Evolutionary conservation across 116 monocot genomes (phyloP), one percentile per base, ranked within the genome.

Genomic region (Posidonia oceanica): DNA sequence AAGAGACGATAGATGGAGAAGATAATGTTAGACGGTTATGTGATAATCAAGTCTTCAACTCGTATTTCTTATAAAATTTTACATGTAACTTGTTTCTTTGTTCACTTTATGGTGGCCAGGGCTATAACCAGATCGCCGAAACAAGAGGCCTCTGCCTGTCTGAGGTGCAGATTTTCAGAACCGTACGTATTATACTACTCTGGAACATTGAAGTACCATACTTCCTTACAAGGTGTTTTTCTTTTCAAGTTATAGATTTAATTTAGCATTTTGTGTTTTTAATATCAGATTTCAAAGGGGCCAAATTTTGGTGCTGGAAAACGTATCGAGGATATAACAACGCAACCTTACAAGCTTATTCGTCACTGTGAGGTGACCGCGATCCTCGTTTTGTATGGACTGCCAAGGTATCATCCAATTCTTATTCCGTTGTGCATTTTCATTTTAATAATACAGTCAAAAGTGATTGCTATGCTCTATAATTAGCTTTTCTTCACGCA

Each of bases 1-100:
- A 90, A 63, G 87, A 87, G 72, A 90, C 90, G 69, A 78, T 94
- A 83, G 90, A 85, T 79, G 85, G 90, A 66, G 89, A 90, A 78
- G 87, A 85, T 59, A 80, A 37, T 78, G 69, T 55, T 0, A 29
- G 29, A 29, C 29, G 29, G 29, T 29, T 29, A 29, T 29, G 29
- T 29, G 29, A 29, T 29, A 29, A 1, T 29, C 1, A 29, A 29
- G 1, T 29, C 29, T 29, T 29, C 0, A 29, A 29, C 29, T 29
- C 29, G 29, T 29, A 0, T 29, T 29, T 29, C 29, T 29, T 29
- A 29, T 29, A 29, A 29, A 29, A 29, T 29, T 29, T 0, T 29
- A 29, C 29, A 29, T 29, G 29, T 29, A 37, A 40, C 41, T 12
- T 67, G 3, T 15, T 72, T 71, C 38, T 55, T 3, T 41, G 37